phyloP scores from a whole-genome alignment of 2,329 filamentous ascomycete genomes.

The Fusarium equiseti region DNA sequence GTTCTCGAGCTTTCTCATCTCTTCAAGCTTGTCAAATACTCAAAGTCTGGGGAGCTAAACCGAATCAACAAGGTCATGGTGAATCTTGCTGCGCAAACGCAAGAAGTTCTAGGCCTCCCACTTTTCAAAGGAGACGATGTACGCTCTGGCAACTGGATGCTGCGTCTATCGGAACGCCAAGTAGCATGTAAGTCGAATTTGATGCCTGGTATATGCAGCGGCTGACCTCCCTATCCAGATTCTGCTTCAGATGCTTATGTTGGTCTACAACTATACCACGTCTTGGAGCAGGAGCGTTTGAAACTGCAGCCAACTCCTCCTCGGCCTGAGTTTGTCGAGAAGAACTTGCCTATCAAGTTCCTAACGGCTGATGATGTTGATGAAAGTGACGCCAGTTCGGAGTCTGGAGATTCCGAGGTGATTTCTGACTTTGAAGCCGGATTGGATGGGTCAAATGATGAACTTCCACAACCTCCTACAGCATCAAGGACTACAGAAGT shows the following conservation, averaged over 20 bases:
- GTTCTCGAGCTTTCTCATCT: constrained; percentile 87
- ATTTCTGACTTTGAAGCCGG: constrained; percentile 27
- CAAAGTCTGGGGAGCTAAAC: constrained; percentile 60
- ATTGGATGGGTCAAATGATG: not conserved
- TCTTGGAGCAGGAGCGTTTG: constrained; percentile 76
- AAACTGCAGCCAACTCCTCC: constrained; percentile 77
- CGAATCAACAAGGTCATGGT: constrained; percentile 76
- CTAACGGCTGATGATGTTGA: constrained; percentile 47
- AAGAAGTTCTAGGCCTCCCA: constrained; percentile 78
- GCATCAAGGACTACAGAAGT: not conserved
- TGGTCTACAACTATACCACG: constrained; percentile 77
- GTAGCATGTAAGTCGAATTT: constrained; percentile 69
- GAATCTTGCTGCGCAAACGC: constrained; percentile 75
- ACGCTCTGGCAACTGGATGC: constrained; percentile 80
- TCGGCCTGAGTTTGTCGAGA: constrained; percentile 75
- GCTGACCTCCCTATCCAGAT: constrained; percentile 60
- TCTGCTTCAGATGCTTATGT: constrained; percentile 88
- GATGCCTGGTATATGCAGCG: not conserved
- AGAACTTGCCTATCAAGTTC: constrained; percentile 71
- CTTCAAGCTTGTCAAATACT: constrained; percentile 80
- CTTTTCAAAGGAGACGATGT: constrained; percentile 79
- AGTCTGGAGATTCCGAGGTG: constrained; percentile 41
- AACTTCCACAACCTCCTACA: not conserved
- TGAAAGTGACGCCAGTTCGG: constrained; percentile 51
- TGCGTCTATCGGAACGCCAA: constrained; percentile 71